Evolutionary conservation across 2,329 filamentous ascomycete genomes (phyloP), one percentile per base, ranked within the genome.

Genomic region (Monosporascus sp.): DNA sequence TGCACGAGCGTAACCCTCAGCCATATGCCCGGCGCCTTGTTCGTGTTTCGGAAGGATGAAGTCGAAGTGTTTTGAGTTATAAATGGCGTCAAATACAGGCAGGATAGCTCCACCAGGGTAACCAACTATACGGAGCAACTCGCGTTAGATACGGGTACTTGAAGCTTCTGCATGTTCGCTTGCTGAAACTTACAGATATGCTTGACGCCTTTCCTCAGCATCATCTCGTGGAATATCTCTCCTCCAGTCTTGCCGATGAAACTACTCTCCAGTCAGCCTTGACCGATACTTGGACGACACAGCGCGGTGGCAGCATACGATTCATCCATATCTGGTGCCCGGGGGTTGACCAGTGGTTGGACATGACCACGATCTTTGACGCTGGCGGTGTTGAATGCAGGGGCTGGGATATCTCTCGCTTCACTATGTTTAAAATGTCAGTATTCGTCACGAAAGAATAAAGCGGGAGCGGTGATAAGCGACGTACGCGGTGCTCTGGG

Each of bases 221-320:
- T 97, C 93, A 97, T 97, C 75, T 97, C 93, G 72, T 97, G 92
- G 74, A 97, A 96, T 64, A 97, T 97, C 73, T 97, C 87, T 68
- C 94, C 94, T 68, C 94, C 93, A 48, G 85, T 96, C 80, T 92
- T 93, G 58, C 93, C 93, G 67, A 97, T 90, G 72, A 97, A 96
- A 55, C 86, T 90, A 34, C 91, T 97, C 78, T 96, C 93, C 39
- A 22, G 37, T 44, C 27, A 22, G 22, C 38, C 36, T 15, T 42
- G 31, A 24, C 17, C 31, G 31, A 11, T 11, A 11, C 27, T 31
- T 31, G 27, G 3, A 31, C 27, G 11, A 5, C 27, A 11, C 3
- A 22, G 17, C 44, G 14, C 41, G 31, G 47, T 25, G 46, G 37
- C 20, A 51, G 79, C 86, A 61, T 85, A 90, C 86, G 88, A 91